Evolutionary conservation across 495 filamentous ascomycete genomes (phyloP), one percentile per base, ranked within the genome.

Genomic region (Lasiosphaeria hispida): DNA sequence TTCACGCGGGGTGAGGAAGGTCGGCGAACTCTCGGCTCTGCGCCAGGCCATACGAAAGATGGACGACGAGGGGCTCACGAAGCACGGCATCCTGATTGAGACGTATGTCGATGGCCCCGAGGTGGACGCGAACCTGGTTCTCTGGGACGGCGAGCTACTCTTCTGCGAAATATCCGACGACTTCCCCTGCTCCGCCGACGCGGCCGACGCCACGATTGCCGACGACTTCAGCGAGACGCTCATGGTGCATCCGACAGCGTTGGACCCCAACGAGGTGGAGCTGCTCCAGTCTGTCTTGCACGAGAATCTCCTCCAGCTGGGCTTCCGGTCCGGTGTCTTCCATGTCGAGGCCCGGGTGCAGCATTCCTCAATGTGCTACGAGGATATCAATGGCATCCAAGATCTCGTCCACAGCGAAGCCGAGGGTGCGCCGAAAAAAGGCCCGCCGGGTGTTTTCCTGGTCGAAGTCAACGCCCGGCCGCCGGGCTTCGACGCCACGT

Each of bases 111-210:
- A 8, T 18, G 41, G 41, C 41, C 41, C 41, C 14, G 41, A 44
- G 41, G 41, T 44, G 14, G 41, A 44, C n/a, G 41, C 41, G 14
- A 44, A 44, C 41, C 19, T 44, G 14, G 41, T 44, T 8, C 41
- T 44, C 41, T 8, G 14, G 41, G n/a, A 44, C n/a, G 41, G 41
- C 41, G 41, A 44, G 41, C 11, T 44, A 7, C 41, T 44, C 41
- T 44, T 44, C 7, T 17, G 41, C 14, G 41, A 44, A 13, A 15
- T 44, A 11, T 17, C 14, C n/a, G 41, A 44, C 41, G 41, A 44
- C 41, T 44, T 44, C 41, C 41, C 41, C 41, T 44, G 14, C 41
- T 17, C 41, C n/a, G 41, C 41, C 41, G 41, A 44, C 41, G 19
- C 41, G 14, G 10, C 8, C 41, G 41, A 44, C 10, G 41, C 14